Base-by-base conservation (phyloP, 176 grass and related monocot genomes). In the Puya raimondii region DNA sequence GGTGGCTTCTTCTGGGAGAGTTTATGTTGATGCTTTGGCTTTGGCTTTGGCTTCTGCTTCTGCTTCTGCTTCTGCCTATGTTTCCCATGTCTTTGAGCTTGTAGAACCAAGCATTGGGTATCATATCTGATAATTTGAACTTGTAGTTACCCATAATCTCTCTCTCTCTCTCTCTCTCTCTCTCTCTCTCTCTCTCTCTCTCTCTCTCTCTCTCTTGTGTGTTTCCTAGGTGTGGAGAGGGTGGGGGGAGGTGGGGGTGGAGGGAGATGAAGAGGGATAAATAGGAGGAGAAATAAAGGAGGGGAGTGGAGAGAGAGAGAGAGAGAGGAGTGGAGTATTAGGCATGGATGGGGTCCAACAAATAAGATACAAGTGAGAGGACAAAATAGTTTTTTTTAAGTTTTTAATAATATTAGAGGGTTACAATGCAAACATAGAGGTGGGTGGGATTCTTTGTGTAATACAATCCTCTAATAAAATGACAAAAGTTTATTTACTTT, bases 101-200 rank as follows among this genome's bases (percentile, higher is more conserved):
- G 69, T 70, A 73, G 15, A 86, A 77, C 78, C 83, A 86, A 74
- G 78, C 64, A 73, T 86, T 80, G 0, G 83, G 78, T 64, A 86
- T 77, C 68, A 86, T 81, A 53, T 77, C 72, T 13, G 69, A 81
- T 4, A 86, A 14, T 51, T 50, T 72, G 67, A 86, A 86, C 48
- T 68, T 81, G 48, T 69, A 23, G 63, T 78, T 81, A 48, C 77
- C 82, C 82, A 85, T 84, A 17, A n/a, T 17, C 18, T 51, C 6
- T 74, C 56, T 74, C 51, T 74, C 71, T 74, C 20, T 74, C 48
- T 42, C 20, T 73, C 16, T 49, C 52, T 49, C 52, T 11, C 14
- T 18, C 20, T 14, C 23, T 51, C 12, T 53, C 26, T 27, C 25
- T 63, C 54, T 72, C 10, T 61, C 49, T 73, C 5, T 73, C 23